Percentiles rank a stretch among this genome's conserved stretches.
These are phyloP conservation scores for Apiospora aurea DNA, from an alignment of 2,329 filamentous ascomycete species.

Conservation along the genomic window DNA sequence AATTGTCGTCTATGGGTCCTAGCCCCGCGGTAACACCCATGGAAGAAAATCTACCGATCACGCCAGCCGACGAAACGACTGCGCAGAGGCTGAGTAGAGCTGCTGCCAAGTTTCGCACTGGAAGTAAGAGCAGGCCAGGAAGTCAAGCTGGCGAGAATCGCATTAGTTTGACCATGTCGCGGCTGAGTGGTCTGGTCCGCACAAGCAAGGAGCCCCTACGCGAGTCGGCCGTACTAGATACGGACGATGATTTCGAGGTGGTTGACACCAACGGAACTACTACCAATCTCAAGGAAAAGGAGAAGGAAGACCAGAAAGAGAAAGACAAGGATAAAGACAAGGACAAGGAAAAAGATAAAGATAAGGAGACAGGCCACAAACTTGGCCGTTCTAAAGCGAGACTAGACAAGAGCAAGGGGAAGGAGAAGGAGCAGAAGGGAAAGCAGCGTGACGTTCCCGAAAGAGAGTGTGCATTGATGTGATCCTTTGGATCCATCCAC, in stretches of 20 bases:
- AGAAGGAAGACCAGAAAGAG: slow-evolving; percentile 30
- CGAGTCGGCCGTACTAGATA: slow-evolving; percentile 36
- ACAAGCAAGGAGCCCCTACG: slow-evolving; percentile 57
- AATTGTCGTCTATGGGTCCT: slow-evolving; percentile 48
- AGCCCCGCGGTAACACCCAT: slow-evolving; percentile 47
- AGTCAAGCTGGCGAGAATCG: slow-evolving; percentile 67
- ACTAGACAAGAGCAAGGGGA: slow-evolving; percentile 26
- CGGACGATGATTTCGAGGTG: slow-evolving; percentile 37
- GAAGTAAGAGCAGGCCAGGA: slow-evolving; percentile 59
- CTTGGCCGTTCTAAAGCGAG: slow-evolving; percentile 27
- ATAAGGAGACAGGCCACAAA: slow-evolving; percentile 32
- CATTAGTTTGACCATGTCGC: slow-evolving; percentile 63
- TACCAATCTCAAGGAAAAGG: slow-evolving; percentile 34
- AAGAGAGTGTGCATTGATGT: slow-evolving; percentile 44
- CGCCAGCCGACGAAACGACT: slow-evolving; percentile 60
- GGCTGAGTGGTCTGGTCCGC: slow-evolving; percentile 59
- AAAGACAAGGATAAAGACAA: slow-evolving; percentile 36
- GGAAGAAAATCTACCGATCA: slow-evolving; percentile 48
- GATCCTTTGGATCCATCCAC: slow-evolving; percentile 13
- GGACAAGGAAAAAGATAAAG: slow-evolving; percentile 37
- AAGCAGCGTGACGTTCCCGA: slow-evolving; percentile 38
- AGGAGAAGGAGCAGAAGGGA: slow-evolving; percentile 37
- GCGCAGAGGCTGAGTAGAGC: slow-evolving; percentile 63
- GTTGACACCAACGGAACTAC: slow-evolving; percentile 27
- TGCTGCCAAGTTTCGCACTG: slow-evolving; percentile 59